phyloP scores from a whole-genome alignment of 345 rosid genomes.

The Viola odorata region DNA sequence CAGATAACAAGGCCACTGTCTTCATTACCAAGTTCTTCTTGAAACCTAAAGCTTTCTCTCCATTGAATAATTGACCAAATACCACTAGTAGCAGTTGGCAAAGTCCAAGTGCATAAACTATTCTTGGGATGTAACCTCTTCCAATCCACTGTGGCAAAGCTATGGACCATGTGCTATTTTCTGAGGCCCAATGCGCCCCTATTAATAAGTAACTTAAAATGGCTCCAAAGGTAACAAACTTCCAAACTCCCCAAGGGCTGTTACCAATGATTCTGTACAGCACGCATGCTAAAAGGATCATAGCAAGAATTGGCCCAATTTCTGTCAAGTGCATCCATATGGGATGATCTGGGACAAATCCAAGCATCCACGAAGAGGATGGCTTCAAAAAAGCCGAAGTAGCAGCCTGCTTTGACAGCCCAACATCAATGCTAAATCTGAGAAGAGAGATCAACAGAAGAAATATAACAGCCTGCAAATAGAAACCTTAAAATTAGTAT shows the following conservation, averaged over 20 bases:
- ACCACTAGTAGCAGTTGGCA: slow-evolving; percentile 53
- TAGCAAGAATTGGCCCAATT: slow-evolving; percentile 45
- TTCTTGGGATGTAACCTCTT: slow-evolving; percentile 51
- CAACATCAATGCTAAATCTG: slow-evolving; percentile 75
- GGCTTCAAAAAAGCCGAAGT: slow-evolving; percentile 67
- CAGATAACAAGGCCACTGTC: slow-evolving; percentile 52
- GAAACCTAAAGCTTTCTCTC: slow-evolving; percentile 21
- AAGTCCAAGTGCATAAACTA: slow-evolving; percentile 48
- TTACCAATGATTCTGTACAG: slow-evolving; percentile 28
- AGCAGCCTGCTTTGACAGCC: slow-evolving; percentile 89
- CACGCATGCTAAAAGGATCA: slow-evolving; percentile 41
- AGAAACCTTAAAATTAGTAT: slow-evolving; percentile 14
- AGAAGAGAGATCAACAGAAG: slow-evolving; percentile 54
- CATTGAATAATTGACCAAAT: slow-evolving; percentile 21
- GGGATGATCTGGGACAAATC: slow-evolving; percentile 45
- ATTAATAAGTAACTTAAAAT: slow-evolving; percentile 56
- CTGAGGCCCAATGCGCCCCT: slow-evolving; percentile 66
- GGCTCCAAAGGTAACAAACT: slow-evolving; percentile 46
- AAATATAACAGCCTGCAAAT: slow-evolving; percentile 61
- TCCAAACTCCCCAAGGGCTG: slow-evolving; percentile 35
- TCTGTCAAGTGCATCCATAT: slow-evolving; percentile 44
- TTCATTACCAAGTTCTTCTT: slow-evolving; percentile 28
- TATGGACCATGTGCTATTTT: slow-evolving; percentile 37
- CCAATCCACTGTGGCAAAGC: slow-evolving; percentile 34
- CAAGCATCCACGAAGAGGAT: slow-evolving; percentile 73